These are phyloP conservation scores for Schizonepeta tenuifolia DNA, from an alignment of 257 asterid species.

Conservation along the genomic window DNA sequence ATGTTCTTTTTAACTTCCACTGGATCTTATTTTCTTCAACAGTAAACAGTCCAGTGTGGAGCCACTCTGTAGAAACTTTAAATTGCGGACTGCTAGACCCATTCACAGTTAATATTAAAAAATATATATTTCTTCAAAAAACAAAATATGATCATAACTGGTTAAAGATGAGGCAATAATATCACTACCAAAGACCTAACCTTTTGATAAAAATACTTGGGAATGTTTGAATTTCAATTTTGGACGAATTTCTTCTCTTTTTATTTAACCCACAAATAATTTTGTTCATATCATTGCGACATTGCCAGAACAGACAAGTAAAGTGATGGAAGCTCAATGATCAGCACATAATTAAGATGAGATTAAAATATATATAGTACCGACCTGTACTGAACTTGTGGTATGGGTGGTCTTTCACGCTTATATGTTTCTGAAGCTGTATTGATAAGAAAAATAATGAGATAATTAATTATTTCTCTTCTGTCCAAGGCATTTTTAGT, in stretches of 20 bases:
- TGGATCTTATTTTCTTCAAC: neutral
- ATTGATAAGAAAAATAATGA: conserved; percentile 15
- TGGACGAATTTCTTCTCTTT: neutral
- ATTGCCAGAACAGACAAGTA: conserved; percentile 2
- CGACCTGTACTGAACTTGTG: conserved; percentile 99
- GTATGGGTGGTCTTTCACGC: conserved; percentile 76
- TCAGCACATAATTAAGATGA: conserved; percentile 20
- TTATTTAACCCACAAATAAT: neutral
- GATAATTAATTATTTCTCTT: conserved; percentile 24
- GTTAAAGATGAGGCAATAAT: neutral
- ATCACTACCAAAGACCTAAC: neutral
- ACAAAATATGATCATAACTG: neutral
- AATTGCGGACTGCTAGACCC: neutral
- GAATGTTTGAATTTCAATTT: too few relatives aligned
- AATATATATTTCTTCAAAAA: too few relatives aligned
- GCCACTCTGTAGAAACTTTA: neutral
- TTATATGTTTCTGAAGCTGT: conserved; percentile 96
- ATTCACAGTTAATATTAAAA: neutral
- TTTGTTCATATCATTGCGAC: neutral
- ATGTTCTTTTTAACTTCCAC: neutral
- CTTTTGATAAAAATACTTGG: neutral
- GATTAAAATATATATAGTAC: conserved; percentile 31
- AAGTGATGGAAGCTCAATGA: conserved; percentile 9
- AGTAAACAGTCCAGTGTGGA: too few relatives aligned
- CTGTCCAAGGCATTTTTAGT: conserved; percentile 22